phyloP scores from a whole-genome alignment of 495 filamentous ascomycete species.

The Apodospora peruviana region DNA sequence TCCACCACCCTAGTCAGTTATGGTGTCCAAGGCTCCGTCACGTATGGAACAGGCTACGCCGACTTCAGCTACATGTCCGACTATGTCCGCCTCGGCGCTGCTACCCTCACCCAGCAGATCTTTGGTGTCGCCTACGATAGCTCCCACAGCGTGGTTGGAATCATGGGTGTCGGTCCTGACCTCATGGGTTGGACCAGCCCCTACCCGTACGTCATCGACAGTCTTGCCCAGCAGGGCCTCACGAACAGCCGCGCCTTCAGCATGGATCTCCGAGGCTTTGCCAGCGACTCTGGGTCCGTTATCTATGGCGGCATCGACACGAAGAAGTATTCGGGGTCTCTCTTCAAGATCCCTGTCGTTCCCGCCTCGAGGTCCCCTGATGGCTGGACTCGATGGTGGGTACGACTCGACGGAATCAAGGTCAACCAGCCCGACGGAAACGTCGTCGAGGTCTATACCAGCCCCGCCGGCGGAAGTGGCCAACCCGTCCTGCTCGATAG shows the following conservation, averaged over 20 bases:
- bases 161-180: slow-evolving; percentile 67
- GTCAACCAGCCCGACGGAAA: slow-evolving; percentile 14
- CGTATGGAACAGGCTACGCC: slow-evolving; percentile 21
- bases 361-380: slow-evolving; percentile 17
- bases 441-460: slow-evolving; percentile 7
- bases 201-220: slow-evolving; percentile 62
- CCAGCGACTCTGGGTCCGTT: slow-evolving; percentile 51
- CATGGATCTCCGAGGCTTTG: slow-evolving; percentile 46
- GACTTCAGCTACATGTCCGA: slow-evolving; percentile 24
- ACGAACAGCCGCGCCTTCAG: slow-evolving; percentile 70
- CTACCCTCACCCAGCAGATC: slow-evolving; percentile 29
- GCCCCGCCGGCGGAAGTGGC: slow-evolving; percentile 4
- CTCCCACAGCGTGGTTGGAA: slow-evolving; percentile 46
- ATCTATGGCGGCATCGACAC: slow-evolving; percentile 90
- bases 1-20: slow-evolving; percentile 16
- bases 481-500: slow-evolving; percentile 18
- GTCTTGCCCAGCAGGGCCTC: slow-evolving; percentile 51
- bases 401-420: slow-evolving; percentile 12
- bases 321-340: slow-evolving; percentile 68
- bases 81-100: slow-evolving; percentile 19
- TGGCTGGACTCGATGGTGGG: slow-evolving; percentile 12
- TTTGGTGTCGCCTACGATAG: slow-evolving; percentile 36
- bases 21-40: slow-evolving; percentile 14
- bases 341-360: slow-evolving; percentile 42
- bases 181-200: slow-evolving; percentile 35